Base-by-base conservation (phyloP, 768 basidiomycete species). In the Trametes gibbosa region DNA sequence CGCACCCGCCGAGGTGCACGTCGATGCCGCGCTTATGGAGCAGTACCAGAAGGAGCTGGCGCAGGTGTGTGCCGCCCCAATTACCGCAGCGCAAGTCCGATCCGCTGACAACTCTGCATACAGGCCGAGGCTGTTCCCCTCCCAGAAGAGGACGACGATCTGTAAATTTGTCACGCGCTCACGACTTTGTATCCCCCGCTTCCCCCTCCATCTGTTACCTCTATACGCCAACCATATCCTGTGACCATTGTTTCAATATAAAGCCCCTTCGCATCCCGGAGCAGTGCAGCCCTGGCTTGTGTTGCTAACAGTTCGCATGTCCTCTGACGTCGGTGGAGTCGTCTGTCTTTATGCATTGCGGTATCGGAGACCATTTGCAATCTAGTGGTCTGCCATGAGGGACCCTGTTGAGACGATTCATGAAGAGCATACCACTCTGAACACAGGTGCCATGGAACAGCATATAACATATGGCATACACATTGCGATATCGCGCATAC, bases 91-190 rank as follows among this genome's bases (percentile, higher is more conserved):
- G 16, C 29, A 10, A 32, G 29, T 19, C 25, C 19, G 25, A 46
- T 17, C 25, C 12, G 29, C 40, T 51, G 42, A 58, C 67, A 46
- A 59, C 55, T 59, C 50, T 9, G 14, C 54, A 16, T 14, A 12
- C 35, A 92, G 87, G 96, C 96, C 59, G 94, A 91, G 70, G 79
- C 81, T 62, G 89, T 95, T 63, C 97, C 97, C 69, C 90, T 99
- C 62, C 97, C 97, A 53, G 97, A 98, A 76, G 97, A 99, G 75
- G 97, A 95, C 50, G 94, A 96, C 57, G 90, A 93, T 48, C 52
- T 70, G 58, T 70, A 70, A 62, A 56, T 53, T 19, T 16, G 29
- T 39, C 50, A 58, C 35, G 40, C 51, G 25, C 41, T 58, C 48
- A 59, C 55, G 55, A 57, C 45, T 32, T 46, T 51, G 50, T 57